A percentile compares a stretch with the other conserved stretches of the same genome.
phyloP scores from a whole-genome alignment of 176 grass and related monocot species.

The Eragrostis curvula region DNA sequence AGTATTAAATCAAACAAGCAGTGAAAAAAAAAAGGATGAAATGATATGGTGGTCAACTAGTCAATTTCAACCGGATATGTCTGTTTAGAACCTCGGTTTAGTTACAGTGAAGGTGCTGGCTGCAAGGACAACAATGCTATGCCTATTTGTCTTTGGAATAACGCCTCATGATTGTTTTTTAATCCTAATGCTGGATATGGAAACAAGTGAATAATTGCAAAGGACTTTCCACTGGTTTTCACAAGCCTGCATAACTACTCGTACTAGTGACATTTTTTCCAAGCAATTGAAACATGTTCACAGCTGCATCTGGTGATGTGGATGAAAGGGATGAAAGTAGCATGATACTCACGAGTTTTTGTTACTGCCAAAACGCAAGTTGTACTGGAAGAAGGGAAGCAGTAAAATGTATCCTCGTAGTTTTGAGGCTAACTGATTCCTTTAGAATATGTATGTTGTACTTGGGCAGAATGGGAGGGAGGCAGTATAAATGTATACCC shows the following conservation, averaged over 20 bases:
- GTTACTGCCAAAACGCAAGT: no score
- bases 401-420: no score
- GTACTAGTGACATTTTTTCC: no score
- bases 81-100: not conserved
- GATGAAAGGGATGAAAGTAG: no score
- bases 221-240: not conserved
- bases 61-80: not conserved
- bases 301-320: no score
- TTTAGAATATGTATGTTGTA: no score
- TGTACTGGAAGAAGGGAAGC: no score
- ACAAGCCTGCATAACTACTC: not conserved
- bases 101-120: constrained; percentile 18
- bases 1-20: constrained; percentile 13
- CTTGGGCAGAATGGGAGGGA: no score
- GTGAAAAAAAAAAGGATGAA: not conserved
- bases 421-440: no score
- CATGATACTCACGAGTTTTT: no score
- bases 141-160: not conserved
- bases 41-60: not conserved
- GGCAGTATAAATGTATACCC: no score
- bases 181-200: constrained; percentile 12
- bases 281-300: no score
- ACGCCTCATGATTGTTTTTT: not conserved
- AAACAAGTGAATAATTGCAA: not conserved
- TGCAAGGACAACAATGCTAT: not conserved